Evolutionary conservation across 1,284 basidiomycete species (phyloP), one percentile per base, ranked within the genome.

Genomic region (Marasmius fiardii): DNA sequence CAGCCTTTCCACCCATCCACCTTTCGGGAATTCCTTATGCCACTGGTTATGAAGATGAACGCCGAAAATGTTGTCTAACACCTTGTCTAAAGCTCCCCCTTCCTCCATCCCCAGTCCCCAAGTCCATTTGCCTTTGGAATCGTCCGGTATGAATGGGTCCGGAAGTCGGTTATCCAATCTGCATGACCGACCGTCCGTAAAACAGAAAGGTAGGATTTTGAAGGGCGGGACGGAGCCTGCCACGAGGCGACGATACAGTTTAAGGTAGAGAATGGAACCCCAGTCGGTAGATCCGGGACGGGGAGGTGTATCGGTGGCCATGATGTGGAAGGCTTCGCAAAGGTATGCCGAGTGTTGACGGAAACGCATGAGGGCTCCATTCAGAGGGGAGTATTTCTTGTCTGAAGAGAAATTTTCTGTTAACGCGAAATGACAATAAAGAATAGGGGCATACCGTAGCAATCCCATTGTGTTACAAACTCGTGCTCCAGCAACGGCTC

Each of bases 381-480:
- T 97, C 58, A 96, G 82, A 1, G 92, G 83, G 52, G 85, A 82
- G 68, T 95, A 95, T 18, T 83, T 75, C 76, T 96, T 95, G 73
- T 93, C 91, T 92, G 67, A 37, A 28, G 10, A 20, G 37, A 50
- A 10, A 41, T 24, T 8, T 49, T 11, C 10, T 39, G 5, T 39
- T 48, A 16, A 24, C 14, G 54, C 34, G 6, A n/a, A 5, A 43
- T 37, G 39, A 1, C 14, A 24, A 24, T 35, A 43, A 50, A 10
- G 37, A 53, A 10, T 31, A 31, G 10, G 2, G 72, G 34, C 86
- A 59, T 67, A 94, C 93, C 92, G 67, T 95, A 95, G 68, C 94
- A 97, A 67, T 97, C 95, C 95, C 94, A 96, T 68, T 96, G 93
- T 1, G 90, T 93, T 12, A 97, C 90, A 69, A 94, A 98, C 70